Evolutionary conservation across 495 filamentous ascomycete genomes (phyloP).

Genomic region (Daldinia decipiens): DNA sequence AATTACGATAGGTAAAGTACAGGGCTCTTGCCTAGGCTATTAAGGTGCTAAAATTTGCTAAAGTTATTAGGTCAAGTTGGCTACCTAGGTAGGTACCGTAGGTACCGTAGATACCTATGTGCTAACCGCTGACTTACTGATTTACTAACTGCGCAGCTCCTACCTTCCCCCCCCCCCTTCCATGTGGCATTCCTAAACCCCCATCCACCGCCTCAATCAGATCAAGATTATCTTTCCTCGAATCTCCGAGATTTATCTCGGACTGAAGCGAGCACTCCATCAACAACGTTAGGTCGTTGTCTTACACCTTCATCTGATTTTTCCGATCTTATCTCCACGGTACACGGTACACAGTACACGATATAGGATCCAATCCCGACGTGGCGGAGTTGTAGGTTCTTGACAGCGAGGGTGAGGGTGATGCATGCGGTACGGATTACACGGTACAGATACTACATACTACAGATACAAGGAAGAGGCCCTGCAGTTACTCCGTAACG

Average conservation of each 20-base stretch:
- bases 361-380: slow-evolving; percentile 29
- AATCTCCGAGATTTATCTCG: slow-evolving; percentile 46
- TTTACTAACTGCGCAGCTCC: not conserved
- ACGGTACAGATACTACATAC: slow-evolving; percentile 10
- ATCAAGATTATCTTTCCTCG: slow-evolving; percentile 41
- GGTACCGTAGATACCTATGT: too few relatives aligned
- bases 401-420: slow-evolving; percentile 32
- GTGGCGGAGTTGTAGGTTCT: slow-evolving; percentile 36
- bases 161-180: slow-evolving; percentile 3
- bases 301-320: slow-evolving; percentile 18
- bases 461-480: slow-evolving; percentile 19
- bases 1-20: slow-evolving; percentile 4
- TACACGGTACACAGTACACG: slow-evolving; percentile 15
- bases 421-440: slow-evolving; percentile 32
- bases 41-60: not conserved
- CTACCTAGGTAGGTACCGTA: too few relatives aligned
- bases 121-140: not conserved
- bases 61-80: too few relatives aligned
- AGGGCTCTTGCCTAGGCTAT: not conserved
- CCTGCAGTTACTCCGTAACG: slow-evolving; percentile 27
- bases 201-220: slow-evolving; percentile 25
- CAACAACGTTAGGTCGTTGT: not conserved
- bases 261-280: slow-evolving; percentile 25
- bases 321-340: slow-evolving; percentile 45
- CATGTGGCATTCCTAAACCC: slow-evolving; percentile 34